These are phyloP conservation scores for Lathyrus aphaca DNA, from an alignment of 306 rosid genomes.

Conservation along the genomic window DNA sequence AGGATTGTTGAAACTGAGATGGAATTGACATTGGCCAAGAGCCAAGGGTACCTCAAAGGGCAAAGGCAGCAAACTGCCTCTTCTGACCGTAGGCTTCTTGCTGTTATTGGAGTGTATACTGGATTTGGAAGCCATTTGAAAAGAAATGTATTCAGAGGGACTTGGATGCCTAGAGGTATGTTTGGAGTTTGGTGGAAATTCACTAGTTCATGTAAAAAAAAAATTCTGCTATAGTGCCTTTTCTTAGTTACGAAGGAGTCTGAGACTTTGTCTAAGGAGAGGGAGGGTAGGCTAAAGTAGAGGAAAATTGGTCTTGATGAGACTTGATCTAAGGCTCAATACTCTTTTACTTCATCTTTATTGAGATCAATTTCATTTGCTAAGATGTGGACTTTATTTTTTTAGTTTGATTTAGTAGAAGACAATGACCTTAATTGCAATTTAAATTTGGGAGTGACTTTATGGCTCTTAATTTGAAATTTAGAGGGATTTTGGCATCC, in stretches of 20 bases:
- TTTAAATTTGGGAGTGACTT: slow-evolving; percentile 30
- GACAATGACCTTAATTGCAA: neutral
- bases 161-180: slow-evolving; percentile 99
- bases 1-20: slow-evolving; percentile 95
- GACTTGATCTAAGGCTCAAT: slow-evolving; percentile 16
- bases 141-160: slow-evolving; percentile 82
- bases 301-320: slow-evolving; percentile 8
- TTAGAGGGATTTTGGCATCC: slow-evolving; percentile 5
- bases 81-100: slow-evolving; percentile 72
- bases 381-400: slow-evolving; percentile 20
- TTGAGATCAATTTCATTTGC: slow-evolving; percentile 19
- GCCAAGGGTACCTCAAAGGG: slow-evolving; percentile 90
- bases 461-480: neutral
- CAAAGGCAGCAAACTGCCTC: slow-evolving; percentile 52
- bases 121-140: slow-evolving; percentile 89
- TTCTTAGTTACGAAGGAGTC: neutral
- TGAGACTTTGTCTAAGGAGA: slow-evolving; percentile 6
- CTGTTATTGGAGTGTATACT: slow-evolving; percentile 94
- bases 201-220: neutral
- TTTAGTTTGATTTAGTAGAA: slow-evolving; percentile 14
- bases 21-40: slow-evolving; percentile 92
- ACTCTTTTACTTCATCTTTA: slow-evolving; percentile 14
- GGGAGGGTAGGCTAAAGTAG: slow-evolving; percentile 27
- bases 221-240: neutral
- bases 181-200: slow-evolving; percentile 35